These are phyloP conservation scores for Phyllosticta citriasiana DNA, from an alignment of 2,329 filamentous ascomycete species.

Conservation along the genomic window DNA sequence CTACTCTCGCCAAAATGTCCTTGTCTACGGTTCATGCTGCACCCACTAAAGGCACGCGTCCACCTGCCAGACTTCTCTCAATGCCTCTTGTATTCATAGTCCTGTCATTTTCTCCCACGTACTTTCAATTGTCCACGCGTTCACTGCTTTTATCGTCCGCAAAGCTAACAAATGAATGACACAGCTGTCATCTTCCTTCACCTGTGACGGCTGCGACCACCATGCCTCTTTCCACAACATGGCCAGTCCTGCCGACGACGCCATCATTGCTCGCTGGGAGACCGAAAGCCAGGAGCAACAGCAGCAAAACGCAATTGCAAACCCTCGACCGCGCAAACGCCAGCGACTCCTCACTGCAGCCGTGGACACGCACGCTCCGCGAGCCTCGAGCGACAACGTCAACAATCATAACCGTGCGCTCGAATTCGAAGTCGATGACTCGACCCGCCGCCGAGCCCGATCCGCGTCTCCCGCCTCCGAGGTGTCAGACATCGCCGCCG, in stretches of 20 bases:
- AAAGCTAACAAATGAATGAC: not conserved
- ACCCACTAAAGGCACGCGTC: constrained; percentile 41
- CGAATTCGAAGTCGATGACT: not conserved
- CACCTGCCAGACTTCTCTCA: not conserved
- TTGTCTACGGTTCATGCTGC: constrained; percentile 47
- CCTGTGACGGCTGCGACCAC: constrained; percentile 47
- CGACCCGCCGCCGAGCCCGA: not conserved
- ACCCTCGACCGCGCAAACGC: not conserved
- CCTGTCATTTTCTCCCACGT: no score
- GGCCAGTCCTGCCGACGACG: constrained; percentile 42
- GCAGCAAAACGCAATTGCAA: not conserved
- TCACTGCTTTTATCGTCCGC: no score
- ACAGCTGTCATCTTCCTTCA: constrained; percentile 40
- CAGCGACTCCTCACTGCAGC: not conserved
- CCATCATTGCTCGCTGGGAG: constrained; percentile 35
- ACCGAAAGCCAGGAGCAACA: not conserved
- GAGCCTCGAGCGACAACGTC: not conserved
- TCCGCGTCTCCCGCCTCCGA: not conserved
- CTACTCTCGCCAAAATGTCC: constrained; percentile 36
- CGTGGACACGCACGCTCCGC: not conserved
- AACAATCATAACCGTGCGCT: not conserved
- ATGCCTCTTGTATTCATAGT: not conserved
- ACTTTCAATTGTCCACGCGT: not conserved
- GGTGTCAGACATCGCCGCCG: not conserved
- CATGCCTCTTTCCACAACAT: constrained; percentile 46